phyloP scores from a whole-genome alignment of 1,284 basidiomycete genomes.

The Xerocomus amazonicus region DNA sequence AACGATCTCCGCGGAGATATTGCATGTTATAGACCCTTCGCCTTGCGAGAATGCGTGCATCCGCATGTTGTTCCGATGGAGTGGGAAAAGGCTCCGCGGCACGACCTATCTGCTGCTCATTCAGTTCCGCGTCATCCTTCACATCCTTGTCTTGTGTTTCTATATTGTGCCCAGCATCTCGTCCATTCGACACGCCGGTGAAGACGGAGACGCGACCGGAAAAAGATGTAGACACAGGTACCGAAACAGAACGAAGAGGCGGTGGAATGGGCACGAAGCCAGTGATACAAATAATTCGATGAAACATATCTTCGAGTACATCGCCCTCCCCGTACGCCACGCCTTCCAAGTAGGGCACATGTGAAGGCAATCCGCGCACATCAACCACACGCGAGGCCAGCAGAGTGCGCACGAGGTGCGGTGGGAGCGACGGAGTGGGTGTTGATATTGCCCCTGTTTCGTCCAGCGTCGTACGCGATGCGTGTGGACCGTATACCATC shows the following conservation, averaged over 20 bases:
- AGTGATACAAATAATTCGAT: constrained; percentile 37
- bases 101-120: not conserved
- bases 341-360: constrained; percentile 17
- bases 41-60: constrained; percentile 42
- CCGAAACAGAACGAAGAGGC: constrained; percentile 5
- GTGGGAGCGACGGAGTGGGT: constrained; percentile 27
- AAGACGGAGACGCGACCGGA: not conserved
- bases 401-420: constrained; percentile 30
- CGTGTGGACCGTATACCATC: constrained; percentile 21
- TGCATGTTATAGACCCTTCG: constrained; percentile 45
- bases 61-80: constrained; percentile 21
- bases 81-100: constrained; percentile 6
- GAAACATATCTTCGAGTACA: constrained; percentile 32
- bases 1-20: constrained; percentile 40
- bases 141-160: not conserved
- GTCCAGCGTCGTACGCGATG: constrained; percentile 1
- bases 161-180: not conserved
- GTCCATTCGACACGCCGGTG: not conserved
- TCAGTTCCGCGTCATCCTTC: not conserved
- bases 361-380: constrained; percentile 24
- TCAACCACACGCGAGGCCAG: constrained; percentile 17
- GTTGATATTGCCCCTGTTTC: not conserved
- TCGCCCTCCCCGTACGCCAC: constrained; percentile 20
- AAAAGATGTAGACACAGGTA: not conserved
- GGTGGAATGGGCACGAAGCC: constrained; percentile 33